phyloP scores from a whole-genome alignment of 2,329 filamentous ascomycete species.

The Lizonia empirigonia region DNA sequence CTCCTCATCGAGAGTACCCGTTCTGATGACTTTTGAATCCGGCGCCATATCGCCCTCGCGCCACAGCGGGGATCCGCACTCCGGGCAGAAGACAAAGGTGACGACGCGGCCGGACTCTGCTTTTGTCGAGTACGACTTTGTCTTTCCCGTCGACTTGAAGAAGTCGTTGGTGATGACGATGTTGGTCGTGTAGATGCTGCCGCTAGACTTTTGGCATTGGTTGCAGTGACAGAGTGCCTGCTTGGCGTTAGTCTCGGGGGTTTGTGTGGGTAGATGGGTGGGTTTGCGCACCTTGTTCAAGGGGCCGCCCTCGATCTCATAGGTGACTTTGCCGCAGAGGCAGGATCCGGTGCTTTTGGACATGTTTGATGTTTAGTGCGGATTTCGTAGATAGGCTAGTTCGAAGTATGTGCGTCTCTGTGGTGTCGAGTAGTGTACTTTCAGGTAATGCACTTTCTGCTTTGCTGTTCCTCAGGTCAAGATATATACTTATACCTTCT shows the following conservation, averaged over 20 bases:
- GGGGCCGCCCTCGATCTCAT: constrained; percentile 11
- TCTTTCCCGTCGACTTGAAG: constrained; percentile 11
- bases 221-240: constrained; percentile 16
- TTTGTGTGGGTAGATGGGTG: neutral
- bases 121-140: constrained; percentile 13
- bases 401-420: neutral
- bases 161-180: constrained; percentile 13
- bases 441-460: neutral
- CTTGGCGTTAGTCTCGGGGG: neutral
- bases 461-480: neutral
- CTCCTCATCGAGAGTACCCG: constrained; percentile 11
- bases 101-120: constrained; percentile 14
- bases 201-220: constrained; percentile 14
- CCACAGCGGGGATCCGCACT: constrained; percentile 13
- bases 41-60: constrained; percentile 15
- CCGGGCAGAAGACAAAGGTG: constrained; percentile 14
- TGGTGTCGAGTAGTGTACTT: neutral
- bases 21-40: constrained; percentile 9
- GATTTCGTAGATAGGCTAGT: neutral
- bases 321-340: constrained; percentile 14
- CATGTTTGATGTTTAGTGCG: neutral
- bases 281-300: constrained; percentile 1
- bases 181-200: constrained; percentile 9
- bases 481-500: neutral
- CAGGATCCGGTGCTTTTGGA: constrained; percentile 14